These are phyloP conservation scores for Aegle marmelos DNA, from an alignment of 345 rosid genomes.

Conservation along the genomic window DNA sequence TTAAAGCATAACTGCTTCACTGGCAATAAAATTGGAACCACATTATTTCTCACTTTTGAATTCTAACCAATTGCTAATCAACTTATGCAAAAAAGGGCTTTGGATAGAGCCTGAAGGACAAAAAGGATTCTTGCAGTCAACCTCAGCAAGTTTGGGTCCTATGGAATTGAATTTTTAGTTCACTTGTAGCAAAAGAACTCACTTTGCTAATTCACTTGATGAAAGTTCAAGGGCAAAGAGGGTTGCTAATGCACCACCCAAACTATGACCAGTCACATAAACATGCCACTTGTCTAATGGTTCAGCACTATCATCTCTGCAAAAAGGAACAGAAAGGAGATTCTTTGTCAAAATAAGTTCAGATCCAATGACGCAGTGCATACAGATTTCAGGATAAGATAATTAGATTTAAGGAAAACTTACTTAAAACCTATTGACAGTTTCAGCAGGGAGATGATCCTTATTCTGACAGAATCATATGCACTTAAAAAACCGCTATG, in stretches of 20 bases:
- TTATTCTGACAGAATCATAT: slow-evolving; percentile 84
- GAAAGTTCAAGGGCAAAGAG: slow-evolving; percentile 92
- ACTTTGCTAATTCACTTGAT: slow-evolving; percentile 83
- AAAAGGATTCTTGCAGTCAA: background rate
- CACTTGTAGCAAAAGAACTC: slow-evolving; percentile 21
- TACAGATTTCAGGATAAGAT: background rate
- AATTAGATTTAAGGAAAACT: slow-evolving; percentile 21
- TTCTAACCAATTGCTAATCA: background rate
- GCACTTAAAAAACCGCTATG: slow-evolving; percentile 89
- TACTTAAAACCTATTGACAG: slow-evolving; percentile 62
- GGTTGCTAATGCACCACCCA: slow-evolving; percentile 96
- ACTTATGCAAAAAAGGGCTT: background rate
- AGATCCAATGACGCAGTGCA: background rate
- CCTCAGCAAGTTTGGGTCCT: background rate
- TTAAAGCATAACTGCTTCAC: background rate
- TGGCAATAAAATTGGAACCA: background rate
- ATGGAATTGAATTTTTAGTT: background rate
- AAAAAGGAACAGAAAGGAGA: slow-evolving; percentile 7
- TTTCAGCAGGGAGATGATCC: slow-evolving; percentile 74
- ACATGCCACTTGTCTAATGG: slow-evolving; percentile 64
- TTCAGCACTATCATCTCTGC: slow-evolving; percentile 58
- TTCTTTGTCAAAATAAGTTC: background rate
- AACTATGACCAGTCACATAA: slow-evolving; percentile 95
- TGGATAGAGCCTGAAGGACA: background rate
- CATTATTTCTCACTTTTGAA: background rate